Evolutionary conservation across 352 stramenopile species (phyloP).

Genomic region (Blastocystis hominis): DNA sequence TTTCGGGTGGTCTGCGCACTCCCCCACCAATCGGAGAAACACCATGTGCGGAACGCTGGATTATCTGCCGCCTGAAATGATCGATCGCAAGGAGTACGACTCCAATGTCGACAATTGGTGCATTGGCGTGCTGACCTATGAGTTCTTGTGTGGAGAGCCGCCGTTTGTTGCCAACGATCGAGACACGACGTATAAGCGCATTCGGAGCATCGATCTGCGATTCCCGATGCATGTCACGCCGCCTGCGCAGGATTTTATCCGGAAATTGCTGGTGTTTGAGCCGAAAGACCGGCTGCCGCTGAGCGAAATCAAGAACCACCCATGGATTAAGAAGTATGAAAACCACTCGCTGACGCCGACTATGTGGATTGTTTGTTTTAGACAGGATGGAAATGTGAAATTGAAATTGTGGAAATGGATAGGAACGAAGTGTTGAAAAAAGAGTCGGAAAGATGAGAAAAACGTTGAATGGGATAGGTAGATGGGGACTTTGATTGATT

Average conservation of each 20-base stretch:
- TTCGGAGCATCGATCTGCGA: slow-evolving; percentile 84
- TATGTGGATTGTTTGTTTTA: slow-evolving; percentile 49
- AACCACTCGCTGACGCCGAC: not conserved
- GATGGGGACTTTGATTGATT: too few relatives aligned
- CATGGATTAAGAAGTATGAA: slow-evolving; percentile 73
- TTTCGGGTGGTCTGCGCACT: slow-evolving; percentile 97
- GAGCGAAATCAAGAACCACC: slow-evolving; percentile 80
- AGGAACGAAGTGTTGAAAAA: too few relatives aligned
- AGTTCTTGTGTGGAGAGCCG: slow-evolving; percentile 89
- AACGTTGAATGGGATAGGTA: too few relatives aligned
- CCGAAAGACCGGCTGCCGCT: slow-evolving; percentile 82
- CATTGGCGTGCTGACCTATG: slow-evolving; percentile 93
- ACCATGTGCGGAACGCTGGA: slow-evolving; percentile 98
- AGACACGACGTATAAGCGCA: slow-evolving; percentile 89
- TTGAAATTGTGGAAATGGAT: not conserved
- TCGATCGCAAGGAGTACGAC: slow-evolving; percentile 91
- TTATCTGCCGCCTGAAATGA: slow-evolving; percentile 98
- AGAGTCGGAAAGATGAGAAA: too few relatives aligned
- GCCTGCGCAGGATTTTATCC: slow-evolving; percentile 84
- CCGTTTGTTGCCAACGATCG: slow-evolving; percentile 93
- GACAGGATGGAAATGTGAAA: not conserved
- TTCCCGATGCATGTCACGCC: slow-evolving; percentile 82
- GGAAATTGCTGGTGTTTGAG: slow-evolving; percentile 80
- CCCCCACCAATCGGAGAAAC: slow-evolving; percentile 83
- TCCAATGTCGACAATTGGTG: slow-evolving; percentile 96